These are phyloP conservation scores for Paraurostyla sp. DNA, from an alignment of 73 alveolate genomes.

Conservation along the genomic window DNA sequence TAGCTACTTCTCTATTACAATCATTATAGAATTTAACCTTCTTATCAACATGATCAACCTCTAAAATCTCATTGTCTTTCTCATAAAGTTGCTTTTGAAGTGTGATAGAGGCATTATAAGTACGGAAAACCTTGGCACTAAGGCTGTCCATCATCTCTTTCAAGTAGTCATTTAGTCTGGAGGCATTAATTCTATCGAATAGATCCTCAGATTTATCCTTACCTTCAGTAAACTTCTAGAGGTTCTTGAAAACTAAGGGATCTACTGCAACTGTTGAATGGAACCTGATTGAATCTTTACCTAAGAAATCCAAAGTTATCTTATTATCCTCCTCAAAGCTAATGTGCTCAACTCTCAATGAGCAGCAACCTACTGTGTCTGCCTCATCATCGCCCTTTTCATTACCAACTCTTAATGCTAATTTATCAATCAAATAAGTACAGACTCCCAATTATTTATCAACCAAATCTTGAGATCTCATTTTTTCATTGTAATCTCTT, in stretches of 20 bases:
- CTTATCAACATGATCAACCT: constrained; percentile 68
- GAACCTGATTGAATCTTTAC: constrained; percentile 98
- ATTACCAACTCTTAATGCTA: constrained; percentile 99
- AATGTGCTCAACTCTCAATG: constrained; percentile 96
- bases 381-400: constrained; percentile 99
- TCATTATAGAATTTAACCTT: constrained; percentile 95
- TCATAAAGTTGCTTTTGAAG: constrained; percentile 87
- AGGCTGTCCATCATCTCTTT: constrained; percentile 97
- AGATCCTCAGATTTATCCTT: constrained; percentile 78
- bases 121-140: constrained; percentile 99
- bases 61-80: constrained; percentile 18
- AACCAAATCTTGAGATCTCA: constrained; percentile 72
- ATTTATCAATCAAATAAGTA: constrained; percentile 96
- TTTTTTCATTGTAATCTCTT: constrained; percentile 87
- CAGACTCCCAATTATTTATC: constrained; percentile 97
- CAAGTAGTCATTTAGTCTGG: constrained; percentile 93
- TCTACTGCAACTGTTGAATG: constrained; percentile 89
- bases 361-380: constrained; percentile 99
- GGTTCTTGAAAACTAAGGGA: constrained; percentile 84
- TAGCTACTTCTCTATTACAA: constrained; percentile 98
- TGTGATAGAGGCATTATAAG: constrained; percentile 98
- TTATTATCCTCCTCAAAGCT: constrained; percentile 79
- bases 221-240: constrained; percentile 86
- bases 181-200: constrained; percentile 77
- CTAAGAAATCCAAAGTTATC: constrained; percentile 97